Conservation (phyloP, 129 eudicot genomes). For the carrot (Daucus carota) region DH1_v3.0 NC_030388.2:22990501-22991000, state of each 20-base stretch:
- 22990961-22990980: no score
- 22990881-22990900: background rate
- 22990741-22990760: background rate
- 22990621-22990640: no score
- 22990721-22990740: conserved; percentile 3
- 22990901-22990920: background rate
- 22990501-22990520: no score
- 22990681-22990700: background rate
- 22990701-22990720: background rate
- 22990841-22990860: background rate
- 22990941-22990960: no score
- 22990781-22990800: background rate
- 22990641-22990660: no score
- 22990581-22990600: no score
- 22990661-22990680: background rate
- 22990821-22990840: background rate
- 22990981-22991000: no score
- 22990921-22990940: background rate
- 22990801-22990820: background rate
- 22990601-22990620: no score
- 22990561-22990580: no score
- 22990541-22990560: no score
- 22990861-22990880: conserved; percentile 2
- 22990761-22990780: background rate
- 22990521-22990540: no score